Base-by-base conservation (phyloP, 345 rosid species). In the Murraya koenigii region DNA sequence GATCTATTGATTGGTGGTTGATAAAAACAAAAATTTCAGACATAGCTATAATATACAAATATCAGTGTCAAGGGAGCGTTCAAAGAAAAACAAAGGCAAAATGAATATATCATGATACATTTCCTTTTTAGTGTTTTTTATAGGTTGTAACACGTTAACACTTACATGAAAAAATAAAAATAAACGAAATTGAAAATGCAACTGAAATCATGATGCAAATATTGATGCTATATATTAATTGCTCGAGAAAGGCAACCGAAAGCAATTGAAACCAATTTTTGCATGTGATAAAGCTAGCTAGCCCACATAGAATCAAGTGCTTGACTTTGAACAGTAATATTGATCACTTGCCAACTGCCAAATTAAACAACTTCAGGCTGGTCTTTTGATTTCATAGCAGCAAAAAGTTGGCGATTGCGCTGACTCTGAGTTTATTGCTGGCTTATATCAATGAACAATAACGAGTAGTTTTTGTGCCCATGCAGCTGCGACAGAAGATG, bases 211-310 rank as follows among this genome's bases (percentile, higher is more conserved):
- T 44, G 17, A 13, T 3, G 49, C 49, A 44, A 13, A 44, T 44
- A 44, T 44, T 44, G 49, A 44, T 10, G 15, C 49, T 13, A 44
- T 13, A 0, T 44, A 8, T 44, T 44, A 44, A 11, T 10, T 1
- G 49, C 49, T 44, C 1, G 13, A 13, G 13, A 44, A 11, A 13
- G 60, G 77, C 59, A 74, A 74, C 61, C 69, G 70, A 75, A 64
- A 49, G 78, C 70, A 63, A 62, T 30, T 30, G 30, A 8, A 20
- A 22, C 77, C 32, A 44, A 75, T 13, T 63, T 63, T 26, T 75
- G 77, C 69, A 75, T 75, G 69, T 63, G 77, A 61, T 8, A 62
- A 36, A 22, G 13, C 47, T 3, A 60, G 23, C 22, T 63, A 63
- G 39, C 39, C n/a, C 39, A 63, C 67, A 7, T 63, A 2, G 11